Base-by-base conservation (phyloP, 2,329 filamentous ascomycete genomes). In the Ophiocordyceps camponoti-saundersi region DNA sequence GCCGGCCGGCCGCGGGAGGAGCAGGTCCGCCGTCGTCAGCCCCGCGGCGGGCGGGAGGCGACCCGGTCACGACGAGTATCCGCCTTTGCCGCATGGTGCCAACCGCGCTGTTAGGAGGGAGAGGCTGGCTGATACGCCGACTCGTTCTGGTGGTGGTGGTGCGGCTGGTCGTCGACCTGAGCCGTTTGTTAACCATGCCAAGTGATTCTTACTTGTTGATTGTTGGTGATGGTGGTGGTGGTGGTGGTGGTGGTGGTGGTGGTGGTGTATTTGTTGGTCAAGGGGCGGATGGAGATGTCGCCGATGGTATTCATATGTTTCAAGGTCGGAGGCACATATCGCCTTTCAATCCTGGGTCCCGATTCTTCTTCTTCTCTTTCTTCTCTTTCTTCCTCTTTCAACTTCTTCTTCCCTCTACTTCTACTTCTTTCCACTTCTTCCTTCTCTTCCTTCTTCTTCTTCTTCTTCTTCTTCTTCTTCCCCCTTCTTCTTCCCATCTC, bases 71-170 rank as follows among this genome's bases (percentile, higher is more conserved):
- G 29, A 42, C 2, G 46, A 48, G 13, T 41, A 44, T 20, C 55
- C 55, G 32, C 54, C 52, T 2, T 51, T 57, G 3, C 59, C 61
- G 13, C 36, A 49, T 63, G 21, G 60, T 62, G 20, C 57, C 58
- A 42, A 55, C 54, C 10, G 61, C 60, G 15, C 50, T 52, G 43
- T 56, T 8, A 23, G 41, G n/a, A 20, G 36, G 10, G n/a, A 40
- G 20, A n/a, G 34, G 34, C n/a, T 20, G 36, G 36, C 6, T 18
- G 36, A 40, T 6, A 40, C 36, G 36, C 36, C 36, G 36, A 40
- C 36, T n/a, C n/a, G 36, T 18, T n/a, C 7, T 29, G 26, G 26
- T 29, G 26, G 26, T 11, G 36, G n/a, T 18, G n/a, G n/a, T n/a
- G n/a, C n/a, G n/a, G n/a, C n/a, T 11, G 36, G n/a, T 18, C 36